Conservation (phyloP, 2,329 filamentous ascomycete species). For the Colletotrichum lupini region DNA sequence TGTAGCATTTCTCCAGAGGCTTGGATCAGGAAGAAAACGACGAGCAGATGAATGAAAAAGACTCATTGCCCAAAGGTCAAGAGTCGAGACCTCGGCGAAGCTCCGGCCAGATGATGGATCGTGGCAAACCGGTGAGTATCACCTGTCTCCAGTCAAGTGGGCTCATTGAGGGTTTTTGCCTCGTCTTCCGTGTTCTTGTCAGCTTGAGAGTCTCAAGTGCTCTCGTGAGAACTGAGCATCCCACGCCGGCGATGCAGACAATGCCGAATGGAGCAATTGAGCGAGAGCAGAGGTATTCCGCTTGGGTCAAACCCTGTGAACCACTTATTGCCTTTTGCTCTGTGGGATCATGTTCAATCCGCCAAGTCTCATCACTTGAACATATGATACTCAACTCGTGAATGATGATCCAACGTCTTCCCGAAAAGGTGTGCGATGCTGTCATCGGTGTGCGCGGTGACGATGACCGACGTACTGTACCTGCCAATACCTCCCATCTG, state of each 20-base stretch:
- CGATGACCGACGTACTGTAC: constrained; percentile 21
- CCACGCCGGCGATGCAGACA: constrained; percentile 4
- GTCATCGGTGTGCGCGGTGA: constrained; percentile 29
- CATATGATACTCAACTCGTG: constrained; percentile 1
- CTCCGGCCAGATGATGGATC: constrained; percentile 31
- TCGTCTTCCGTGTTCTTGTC: not conserved
- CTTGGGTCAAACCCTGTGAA: not conserved
- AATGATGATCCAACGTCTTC: not conserved
- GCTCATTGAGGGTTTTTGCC: not conserved
- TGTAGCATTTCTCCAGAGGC: not conserved
- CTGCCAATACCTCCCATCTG: constrained; percentile 18
- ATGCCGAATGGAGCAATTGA: not conserved
- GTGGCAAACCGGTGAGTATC: constrained; percentile 13
- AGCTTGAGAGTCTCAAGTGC: not conserved
- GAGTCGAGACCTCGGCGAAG: constrained; percentile 23
- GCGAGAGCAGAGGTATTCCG: not conserved
- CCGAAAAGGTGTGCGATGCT: constrained; percentile 20
- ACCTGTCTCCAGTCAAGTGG: constrained; percentile 28
- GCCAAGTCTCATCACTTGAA: not conserved
- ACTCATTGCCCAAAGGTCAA: not conserved
- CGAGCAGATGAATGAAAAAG: constrained; percentile 16
- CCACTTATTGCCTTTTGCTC: not conserved
- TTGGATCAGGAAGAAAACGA: not conserved
- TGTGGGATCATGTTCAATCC: not conserved
- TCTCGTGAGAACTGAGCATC: constrained; percentile 6